Percentiles rank a stretch among this genome's conserved stretches.
Conservation (phyloP, 257 asterid genomes). For the Solanum piurae region DNA sequence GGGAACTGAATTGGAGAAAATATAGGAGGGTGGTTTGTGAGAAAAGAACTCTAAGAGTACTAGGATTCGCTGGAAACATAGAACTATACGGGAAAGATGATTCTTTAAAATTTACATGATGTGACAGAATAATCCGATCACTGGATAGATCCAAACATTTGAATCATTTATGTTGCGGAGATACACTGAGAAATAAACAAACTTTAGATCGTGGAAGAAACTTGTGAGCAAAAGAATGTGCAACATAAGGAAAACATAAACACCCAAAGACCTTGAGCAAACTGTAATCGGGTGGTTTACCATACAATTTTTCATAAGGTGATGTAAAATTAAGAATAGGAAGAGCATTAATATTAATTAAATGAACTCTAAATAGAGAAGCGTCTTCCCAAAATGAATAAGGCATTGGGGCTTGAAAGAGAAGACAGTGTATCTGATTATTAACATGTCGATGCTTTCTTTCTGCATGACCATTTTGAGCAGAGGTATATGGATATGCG, state of each 20-base stretch:
- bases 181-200: neutral
- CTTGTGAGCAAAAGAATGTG: neutral
- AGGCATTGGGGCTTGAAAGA: neutral
- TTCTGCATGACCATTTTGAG: neutral
- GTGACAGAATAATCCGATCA: neutral
- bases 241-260: neutral
- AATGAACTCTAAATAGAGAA: neutral
- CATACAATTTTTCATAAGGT: neutral
- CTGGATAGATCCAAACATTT: neutral
- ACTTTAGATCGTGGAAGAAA: neutral
- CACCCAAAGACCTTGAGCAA: neutral
- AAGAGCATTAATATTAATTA: neutral
- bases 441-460: neutral
- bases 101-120: neutral
- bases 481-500: neutral
- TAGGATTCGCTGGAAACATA: neutral
- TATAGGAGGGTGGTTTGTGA: neutral
- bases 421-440: neutral
- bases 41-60: neutral
- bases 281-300: neutral
- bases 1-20: neutral
- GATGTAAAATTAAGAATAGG: neutral
- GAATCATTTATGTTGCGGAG: neutral
- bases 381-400: neutral
- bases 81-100: neutral